Evolutionary conservation across 176 grass and related monocot genomes (phyloP).

Genomic region (Rhynchospora tenuis): DNA sequence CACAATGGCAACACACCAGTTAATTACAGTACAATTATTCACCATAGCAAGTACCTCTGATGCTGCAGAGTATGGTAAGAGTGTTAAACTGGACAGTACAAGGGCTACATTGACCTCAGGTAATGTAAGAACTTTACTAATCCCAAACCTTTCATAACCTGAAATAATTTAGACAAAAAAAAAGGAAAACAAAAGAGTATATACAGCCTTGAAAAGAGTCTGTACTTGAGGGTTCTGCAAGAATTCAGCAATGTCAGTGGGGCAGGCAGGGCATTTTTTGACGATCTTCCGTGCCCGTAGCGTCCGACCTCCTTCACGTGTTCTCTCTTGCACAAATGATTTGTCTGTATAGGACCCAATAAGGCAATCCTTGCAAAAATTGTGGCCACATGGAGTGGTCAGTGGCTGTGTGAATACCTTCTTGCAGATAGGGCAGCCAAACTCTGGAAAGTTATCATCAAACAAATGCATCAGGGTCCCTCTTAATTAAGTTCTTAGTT

Average conservation of each 20-base stretch:
- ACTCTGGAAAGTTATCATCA: constrained; percentile 47
- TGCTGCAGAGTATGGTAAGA: neutral
- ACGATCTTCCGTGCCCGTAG: constrained; percentile 78
- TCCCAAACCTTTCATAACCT: too few species aligned
- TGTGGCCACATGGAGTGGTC: constrained; percentile 86
- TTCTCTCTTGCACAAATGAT: constrained; percentile 74
- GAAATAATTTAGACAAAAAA: neutral
- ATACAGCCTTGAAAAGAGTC: neutral
- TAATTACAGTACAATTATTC: neutral
- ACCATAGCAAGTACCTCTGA: neutral
- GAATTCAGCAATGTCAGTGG: constrained; percentile 85
- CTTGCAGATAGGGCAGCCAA: constrained; percentile 67
- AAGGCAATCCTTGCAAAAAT: constrained; percentile 87
- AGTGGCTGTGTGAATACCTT: constrained; percentile 61
- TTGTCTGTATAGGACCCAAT: constrained; percentile 46
- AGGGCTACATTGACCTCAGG: too few species aligned
- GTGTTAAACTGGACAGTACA: neutral
- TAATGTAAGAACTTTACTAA: too few species aligned
- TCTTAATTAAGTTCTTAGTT: neutral
- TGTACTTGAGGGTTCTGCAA: constrained; percentile 74
- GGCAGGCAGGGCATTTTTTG: constrained; percentile 78
- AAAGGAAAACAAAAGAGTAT: neutral
- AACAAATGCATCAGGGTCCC: neutral
- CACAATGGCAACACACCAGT: neutral
- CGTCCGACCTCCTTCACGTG: constrained; percentile 50